These are phyloP conservation scores for Aureobasidium melanogenum DNA, from an alignment of 2,329 filamentous ascomycete species.

Conservation along the genomic window DNA sequence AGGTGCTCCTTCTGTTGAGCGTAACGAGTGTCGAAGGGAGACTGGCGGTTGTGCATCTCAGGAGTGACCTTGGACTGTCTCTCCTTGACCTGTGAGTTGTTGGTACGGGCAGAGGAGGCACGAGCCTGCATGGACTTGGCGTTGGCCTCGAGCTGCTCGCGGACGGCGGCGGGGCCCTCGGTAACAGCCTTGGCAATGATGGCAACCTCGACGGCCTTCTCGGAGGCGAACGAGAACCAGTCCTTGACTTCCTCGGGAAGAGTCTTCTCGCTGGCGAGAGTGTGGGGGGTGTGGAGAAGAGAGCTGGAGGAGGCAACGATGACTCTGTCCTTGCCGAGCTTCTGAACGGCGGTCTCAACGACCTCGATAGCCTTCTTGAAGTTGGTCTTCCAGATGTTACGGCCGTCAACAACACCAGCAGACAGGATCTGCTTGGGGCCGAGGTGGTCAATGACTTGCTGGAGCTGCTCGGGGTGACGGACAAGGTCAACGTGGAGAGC, in stretches of 20 bases:
- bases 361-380: constrained; percentile 88
- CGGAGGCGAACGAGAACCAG: constrained; percentile 96
- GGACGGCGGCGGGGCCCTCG: constrained; percentile 78
- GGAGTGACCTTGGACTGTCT: constrained; percentile 80
- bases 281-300: constrained; percentile 97
- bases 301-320: constrained; percentile 95
- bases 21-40: constrained; percentile 76
- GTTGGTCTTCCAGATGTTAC: constrained; percentile 99
- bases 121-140: constrained; percentile 88
- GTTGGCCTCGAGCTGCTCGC: constrained; percentile 88
- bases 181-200: constrained; percentile 95
- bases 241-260: constrained; percentile 86
- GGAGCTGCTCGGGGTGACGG: constrained; percentile 95
- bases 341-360: constrained; percentile 83
- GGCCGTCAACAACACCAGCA: constrained; percentile 92
- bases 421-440: constrained; percentile 86
- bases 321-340: constrained; percentile 95
- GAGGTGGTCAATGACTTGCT: constrained; percentile 71
- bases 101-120: constrained; percentile 87
- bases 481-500: constrained; percentile 93
- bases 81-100: constrained; percentile 95
- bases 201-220: constrained; percentile 88
- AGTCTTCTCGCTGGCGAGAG: constrained; percentile 97
- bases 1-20: constrained; percentile 84
- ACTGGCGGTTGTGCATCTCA: constrained; percentile 87